phyloP scores from a whole-genome alignment of 1,284 basidiomycete genomes.

The Puccinia triticina region DNA sequence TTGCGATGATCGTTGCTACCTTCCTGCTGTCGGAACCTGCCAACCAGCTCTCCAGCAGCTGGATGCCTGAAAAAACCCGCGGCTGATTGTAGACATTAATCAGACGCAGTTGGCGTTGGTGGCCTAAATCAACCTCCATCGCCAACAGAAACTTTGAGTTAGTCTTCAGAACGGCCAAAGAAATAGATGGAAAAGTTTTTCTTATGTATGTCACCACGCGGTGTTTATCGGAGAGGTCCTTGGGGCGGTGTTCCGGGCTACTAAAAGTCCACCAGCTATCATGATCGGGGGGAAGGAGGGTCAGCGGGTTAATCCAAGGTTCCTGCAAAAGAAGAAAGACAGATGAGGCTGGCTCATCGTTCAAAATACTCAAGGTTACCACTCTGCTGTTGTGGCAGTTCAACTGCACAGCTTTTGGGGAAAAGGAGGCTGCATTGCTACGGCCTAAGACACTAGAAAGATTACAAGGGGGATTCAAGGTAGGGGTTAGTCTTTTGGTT shows the following conservation, averaged over 20 bases:
- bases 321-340: not conserved
- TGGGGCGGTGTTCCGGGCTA: not conserved
- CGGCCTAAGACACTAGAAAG: too few species aligned
- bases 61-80: not conserved
- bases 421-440: not conserved
- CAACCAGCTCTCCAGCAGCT: not conserved
- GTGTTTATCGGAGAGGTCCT: not conserved
- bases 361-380: too few species aligned
- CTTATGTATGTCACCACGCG: not conserved
- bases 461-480: too few species aligned
- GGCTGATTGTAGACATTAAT: not conserved
- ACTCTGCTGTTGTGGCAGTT: not conserved
- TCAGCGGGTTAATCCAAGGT: too few species aligned
- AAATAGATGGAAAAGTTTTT: not conserved
- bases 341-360: not conserved
- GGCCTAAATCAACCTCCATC: not conserved
- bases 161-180: not conserved
- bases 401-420: too few species aligned
- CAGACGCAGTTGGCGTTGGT: too few species aligned
- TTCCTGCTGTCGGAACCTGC: not conserved
- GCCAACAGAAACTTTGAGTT: not conserved
- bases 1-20: not conserved
- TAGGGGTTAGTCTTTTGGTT: not conserved
- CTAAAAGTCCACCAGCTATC: constrained; percentile 19
- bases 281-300: not conserved